Evolutionary conservation across 1,284 basidiomycete species (phyloP).

Genomic region (Marasmius oreades): DNA sequence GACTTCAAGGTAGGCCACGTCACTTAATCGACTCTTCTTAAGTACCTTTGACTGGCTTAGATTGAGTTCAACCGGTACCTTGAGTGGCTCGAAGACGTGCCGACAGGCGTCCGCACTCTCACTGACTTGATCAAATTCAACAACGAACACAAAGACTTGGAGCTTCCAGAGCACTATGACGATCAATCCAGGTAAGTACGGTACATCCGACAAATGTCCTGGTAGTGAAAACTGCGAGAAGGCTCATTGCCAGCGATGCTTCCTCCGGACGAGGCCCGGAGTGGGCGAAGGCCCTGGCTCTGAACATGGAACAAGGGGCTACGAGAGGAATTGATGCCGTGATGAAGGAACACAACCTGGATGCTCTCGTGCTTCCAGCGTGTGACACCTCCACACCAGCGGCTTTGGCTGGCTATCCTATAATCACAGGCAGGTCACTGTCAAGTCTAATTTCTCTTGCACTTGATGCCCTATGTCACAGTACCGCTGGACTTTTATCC

Average conservation of each 20-base stretch:
- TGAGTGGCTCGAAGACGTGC: slow-evolving; percentile 38
- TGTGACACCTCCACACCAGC: slow-evolving; percentile 41
- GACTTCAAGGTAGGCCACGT: slow-evolving; percentile 52
- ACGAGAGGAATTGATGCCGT: slow-evolving; percentile 60
- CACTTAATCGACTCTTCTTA: not conserved
- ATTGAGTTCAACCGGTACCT: slow-evolving; percentile 49
- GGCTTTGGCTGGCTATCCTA: slow-evolving; percentile 58
- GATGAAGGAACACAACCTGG: slow-evolving; percentile 45
- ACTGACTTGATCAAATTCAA: slow-evolving; percentile 58
- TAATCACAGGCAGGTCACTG: slow-evolving; percentile 42
- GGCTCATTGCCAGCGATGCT: slow-evolving; percentile 44
- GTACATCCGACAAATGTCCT: slow-evolving; percentile 1
- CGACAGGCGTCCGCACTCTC: slow-evolving; percentile 50
- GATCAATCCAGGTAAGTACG: slow-evolving; percentile 39
- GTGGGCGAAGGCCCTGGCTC: slow-evolving; percentile 47
- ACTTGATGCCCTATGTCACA: slow-evolving; percentile 11
- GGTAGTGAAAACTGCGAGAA: slow-evolving; percentile 14
- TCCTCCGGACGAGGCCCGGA: slow-evolving; percentile 43
- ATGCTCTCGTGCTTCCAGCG: slow-evolving; percentile 57
- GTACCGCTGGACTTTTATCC: slow-evolving; percentile 66
- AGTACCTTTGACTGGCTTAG: slow-evolving; percentile 26
- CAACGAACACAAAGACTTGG: slow-evolving; percentile 41
- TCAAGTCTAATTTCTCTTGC: not conserved
- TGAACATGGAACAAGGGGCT: slow-evolving; percentile 48
- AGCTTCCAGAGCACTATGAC: slow-evolving; percentile 43